These are phyloP conservation scores for Epichloe uncinata DNA, from an alignment of 2,329 filamentous ascomycete genomes.

Conservation along the genomic window DNA sequence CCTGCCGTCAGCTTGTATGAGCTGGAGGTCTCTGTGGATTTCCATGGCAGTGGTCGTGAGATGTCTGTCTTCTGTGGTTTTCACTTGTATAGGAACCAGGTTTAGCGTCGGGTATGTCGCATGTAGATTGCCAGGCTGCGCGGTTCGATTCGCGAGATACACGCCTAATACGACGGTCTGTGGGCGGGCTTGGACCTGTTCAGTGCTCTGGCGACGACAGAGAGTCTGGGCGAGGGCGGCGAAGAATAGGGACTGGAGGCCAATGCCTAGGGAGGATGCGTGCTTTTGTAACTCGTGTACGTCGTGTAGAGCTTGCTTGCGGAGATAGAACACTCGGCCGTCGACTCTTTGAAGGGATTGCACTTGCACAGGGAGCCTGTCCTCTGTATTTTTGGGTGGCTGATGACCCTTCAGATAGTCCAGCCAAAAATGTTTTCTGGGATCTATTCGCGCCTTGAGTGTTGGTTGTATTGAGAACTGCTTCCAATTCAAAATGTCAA, in stretches of 20 bases:
- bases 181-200: neutral
- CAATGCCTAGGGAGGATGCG: slow-evolving; percentile 42
- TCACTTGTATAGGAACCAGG: slow-evolving; percentile 58
- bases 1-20: slow-evolving; percentile 38
- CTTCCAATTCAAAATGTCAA: slow-evolving; percentile 16
- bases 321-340: slow-evolving; percentile 23
- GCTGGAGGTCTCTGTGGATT: slow-evolving; percentile 55
- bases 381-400: neutral
- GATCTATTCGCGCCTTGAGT: slow-evolving; percentile 1
- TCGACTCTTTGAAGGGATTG: slow-evolving; percentile 2
- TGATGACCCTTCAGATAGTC: slow-evolving; percentile 20
- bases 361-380: neutral
- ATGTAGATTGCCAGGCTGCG: slow-evolving; percentile 31
- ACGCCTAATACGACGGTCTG: slow-evolving; percentile 52
- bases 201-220: slow-evolving; percentile 21
- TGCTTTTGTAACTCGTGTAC: slow-evolving; percentile 17
- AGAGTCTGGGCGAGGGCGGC: slow-evolving; percentile 49
- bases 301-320: slow-evolving; percentile 30
- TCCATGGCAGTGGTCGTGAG: slow-evolving; percentile 38
- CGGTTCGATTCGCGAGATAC: slow-evolving; percentile 67
- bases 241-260: slow-evolving; percentile 62
- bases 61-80: slow-evolving; percentile 12
- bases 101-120: slow-evolving; percentile 59
- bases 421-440: slow-evolving; percentile 27
- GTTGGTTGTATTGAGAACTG: slow-evolving; percentile 9